A percentile compares a stretch with the other conserved stretches of the same genome.
Evolutionary conservation across 148 eudicot species (phyloP).

Genomic region (Silene uniflora): DNA sequence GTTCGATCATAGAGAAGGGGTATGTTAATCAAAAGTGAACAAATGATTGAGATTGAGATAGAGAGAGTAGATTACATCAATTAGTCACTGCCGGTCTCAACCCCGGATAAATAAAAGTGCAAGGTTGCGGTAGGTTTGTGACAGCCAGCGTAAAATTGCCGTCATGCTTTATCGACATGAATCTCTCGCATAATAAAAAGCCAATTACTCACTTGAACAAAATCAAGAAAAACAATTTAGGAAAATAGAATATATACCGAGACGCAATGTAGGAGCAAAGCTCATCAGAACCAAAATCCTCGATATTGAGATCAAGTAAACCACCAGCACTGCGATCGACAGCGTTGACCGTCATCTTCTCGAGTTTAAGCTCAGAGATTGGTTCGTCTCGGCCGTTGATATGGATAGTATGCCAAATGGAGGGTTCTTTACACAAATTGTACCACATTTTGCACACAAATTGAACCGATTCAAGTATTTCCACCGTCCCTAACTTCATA

Average conservation of each 20-base stretch:
- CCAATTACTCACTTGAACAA: too few species aligned
- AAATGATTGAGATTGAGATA: too few species aligned
- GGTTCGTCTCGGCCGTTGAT: constrained; percentile 16
- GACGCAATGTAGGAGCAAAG: constrained; percentile 30
- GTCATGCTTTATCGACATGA: too few species aligned
- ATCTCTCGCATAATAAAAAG: too few species aligned
- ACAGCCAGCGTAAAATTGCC: too few species aligned
- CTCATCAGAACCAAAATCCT: constrained; percentile 31
- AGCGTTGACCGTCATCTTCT: constrained; percentile 32
- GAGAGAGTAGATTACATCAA: too few species aligned
- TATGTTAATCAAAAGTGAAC: too few species aligned
- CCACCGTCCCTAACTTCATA: constrained; percentile 33
- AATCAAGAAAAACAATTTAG: too few species aligned
- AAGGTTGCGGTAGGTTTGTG: too few species aligned
- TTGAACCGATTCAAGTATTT: constrained; percentile 42
- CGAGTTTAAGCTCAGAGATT: background rate
- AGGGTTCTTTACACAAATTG: constrained; percentile 1
- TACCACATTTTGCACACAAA: constrained; percentile 64
- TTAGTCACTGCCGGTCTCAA: too few species aligned
- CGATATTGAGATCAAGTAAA: constrained; percentile 29
- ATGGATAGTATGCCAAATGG: constrained; percentile 46
- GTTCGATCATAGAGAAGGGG: too few species aligned
- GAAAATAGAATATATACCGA: constrained; percentile 23
- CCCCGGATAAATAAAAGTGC: too few species aligned
- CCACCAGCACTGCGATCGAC: constrained; percentile 47